A percentile compares a stretch with the other conserved stretches of the same genome.
These are phyloP conservation scores for Argentina anserina DNA, from an alignment of 306 rosid genomes.

Conservation along the genomic window DNA sequence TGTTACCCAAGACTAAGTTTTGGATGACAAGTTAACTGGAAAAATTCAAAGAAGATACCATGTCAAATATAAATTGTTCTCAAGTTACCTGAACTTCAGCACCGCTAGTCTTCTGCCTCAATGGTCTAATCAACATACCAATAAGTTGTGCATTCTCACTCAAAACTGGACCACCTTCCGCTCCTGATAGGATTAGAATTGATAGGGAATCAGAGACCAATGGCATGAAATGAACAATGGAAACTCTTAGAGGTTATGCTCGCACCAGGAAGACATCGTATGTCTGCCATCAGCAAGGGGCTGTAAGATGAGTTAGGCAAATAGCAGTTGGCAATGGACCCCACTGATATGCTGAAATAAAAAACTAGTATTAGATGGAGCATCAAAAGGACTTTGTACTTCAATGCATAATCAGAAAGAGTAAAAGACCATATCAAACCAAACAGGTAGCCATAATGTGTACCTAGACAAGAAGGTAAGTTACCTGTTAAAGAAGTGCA, in stretches of 20 bases:
- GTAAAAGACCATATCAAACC: background rate
- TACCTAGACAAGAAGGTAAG: background rate
- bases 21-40: slow-evolving; percentile 58
- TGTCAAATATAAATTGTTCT: slow-evolving; percentile 7
- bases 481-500: slow-evolving; percentile 92
- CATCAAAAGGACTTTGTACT: background rate
- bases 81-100: slow-evolving; percentile 85
- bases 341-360: slow-evolving; percentile 72
- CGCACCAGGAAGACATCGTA: slow-evolving; percentile 92
- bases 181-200: slow-evolving; percentile 59
- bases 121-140: slow-evolving; percentile 78
- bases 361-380: slow-evolving; percentile 36
- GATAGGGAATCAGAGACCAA: slow-evolving; percentile 35
- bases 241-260: slow-evolving; percentile 35
- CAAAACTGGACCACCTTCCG: slow-evolving; percentile 91
- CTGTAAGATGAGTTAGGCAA: slow-evolving; percentile 60
- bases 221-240: slow-evolving; percentile 32
- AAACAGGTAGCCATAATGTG: background rate
- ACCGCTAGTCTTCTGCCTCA: slow-evolving; percentile 75
- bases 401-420: background rate
- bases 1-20: slow-evolving; percentile 77
- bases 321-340: slow-evolving; percentile 78
- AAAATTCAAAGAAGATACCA: background rate
- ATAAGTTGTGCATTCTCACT: slow-evolving; percentile 52
- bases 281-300: slow-evolving; percentile 91